Evolutionary conservation across 495 filamentous ascomycete genomes (phyloP).

Genomic region (Cenococcum geophilum): DNA sequence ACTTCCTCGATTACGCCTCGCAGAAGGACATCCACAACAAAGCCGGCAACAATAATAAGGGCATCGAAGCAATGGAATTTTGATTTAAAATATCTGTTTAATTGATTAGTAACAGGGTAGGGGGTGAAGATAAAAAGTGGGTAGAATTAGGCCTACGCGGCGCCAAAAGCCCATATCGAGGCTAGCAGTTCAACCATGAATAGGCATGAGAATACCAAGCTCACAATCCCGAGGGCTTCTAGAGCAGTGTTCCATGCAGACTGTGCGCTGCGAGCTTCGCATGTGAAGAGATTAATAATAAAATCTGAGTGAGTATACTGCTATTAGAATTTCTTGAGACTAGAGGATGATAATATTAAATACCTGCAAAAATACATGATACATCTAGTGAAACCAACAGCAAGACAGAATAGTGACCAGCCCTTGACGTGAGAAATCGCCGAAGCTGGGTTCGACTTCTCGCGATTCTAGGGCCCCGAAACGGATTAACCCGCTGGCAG

Average conservation of each 20-base stretch:
- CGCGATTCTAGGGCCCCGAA: neutral
- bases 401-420: slow-evolving; percentile 54
- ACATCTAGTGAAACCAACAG: slow-evolving; percentile 53
- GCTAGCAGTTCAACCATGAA: slow-evolving; percentile 56
- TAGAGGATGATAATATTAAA: neutral
- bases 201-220: slow-evolving; percentile 51
- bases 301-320: slow-evolving; percentile 40
- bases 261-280: slow-evolving; percentile 44
- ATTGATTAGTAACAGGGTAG: neutral
- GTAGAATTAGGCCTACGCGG: slow-evolving; percentile 39
- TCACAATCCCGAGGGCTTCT: slow-evolving; percentile 38
- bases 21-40: slow-evolving; percentile 53
- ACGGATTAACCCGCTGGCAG: neutral
- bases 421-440: slow-evolving; percentile 47
- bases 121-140: slow-evolving; percentile 9
- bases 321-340: neutral
- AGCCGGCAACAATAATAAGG: slow-evolving; percentile 53
- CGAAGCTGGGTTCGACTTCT: slow-evolving; percentile 28
- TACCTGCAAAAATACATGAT: slow-evolving; percentile 49
- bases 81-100: slow-evolving; percentile 53
- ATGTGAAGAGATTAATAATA: slow-evolving; percentile 54
- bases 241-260: slow-evolving; percentile 38
- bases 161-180: slow-evolving; percentile 53
- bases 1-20: slow-evolving; percentile 55
- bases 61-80: slow-evolving; percentile 61